Evolutionary conservation across 345 rosid species (phyloP).

Genomic region (Noccaea bulbosa): DNA sequence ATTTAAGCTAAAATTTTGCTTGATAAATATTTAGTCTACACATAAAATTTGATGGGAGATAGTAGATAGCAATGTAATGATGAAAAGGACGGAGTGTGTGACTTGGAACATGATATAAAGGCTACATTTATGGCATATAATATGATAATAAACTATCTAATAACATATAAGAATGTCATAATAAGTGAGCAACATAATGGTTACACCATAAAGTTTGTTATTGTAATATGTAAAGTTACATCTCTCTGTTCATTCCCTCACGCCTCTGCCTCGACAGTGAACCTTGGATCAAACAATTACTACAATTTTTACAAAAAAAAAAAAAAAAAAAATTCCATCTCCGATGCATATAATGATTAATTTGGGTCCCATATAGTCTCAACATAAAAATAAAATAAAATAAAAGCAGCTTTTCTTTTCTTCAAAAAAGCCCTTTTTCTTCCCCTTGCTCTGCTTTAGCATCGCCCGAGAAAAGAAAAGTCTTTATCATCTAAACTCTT

Average conservation of each 20-base stretch:
- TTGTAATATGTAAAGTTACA: conserved; percentile 41
- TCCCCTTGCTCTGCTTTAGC: conserved; percentile 39
- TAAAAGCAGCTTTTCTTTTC: conserved; percentile 42
- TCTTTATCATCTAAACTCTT: conserved; percentile 29
- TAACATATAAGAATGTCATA: conserved; percentile 27
- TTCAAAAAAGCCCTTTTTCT: conserved; percentile 26
- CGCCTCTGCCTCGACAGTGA: conserved; percentile 42
- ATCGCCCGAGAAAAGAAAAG: conserved; percentile 2
- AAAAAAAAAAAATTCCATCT: neutral
- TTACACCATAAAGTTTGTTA: conserved; percentile 39
- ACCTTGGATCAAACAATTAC: conserved; percentile 40
- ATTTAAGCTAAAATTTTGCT: neutral
- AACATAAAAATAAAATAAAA: conserved; percentile 15
- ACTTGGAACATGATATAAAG: conserved; percentile 43
- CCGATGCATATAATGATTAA: conserved; percentile 27
- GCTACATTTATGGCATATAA: conserved; percentile 27
- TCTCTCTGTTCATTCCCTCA: conserved; percentile 49
- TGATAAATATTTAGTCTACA: neutral
- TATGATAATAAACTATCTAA: too few species aligned
- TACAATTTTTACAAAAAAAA: neutral
- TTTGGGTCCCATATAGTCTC: conserved; percentile 37
- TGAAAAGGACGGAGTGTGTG: conserved; percentile 39
- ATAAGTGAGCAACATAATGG: conserved; percentile 44
- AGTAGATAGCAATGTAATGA: conserved; percentile 28
- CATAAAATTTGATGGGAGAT: conserved; percentile 17